Evolutionary conservation across 345 rosid species (phyloP).

Genomic region (Dipteronia dyeriana): DNA sequence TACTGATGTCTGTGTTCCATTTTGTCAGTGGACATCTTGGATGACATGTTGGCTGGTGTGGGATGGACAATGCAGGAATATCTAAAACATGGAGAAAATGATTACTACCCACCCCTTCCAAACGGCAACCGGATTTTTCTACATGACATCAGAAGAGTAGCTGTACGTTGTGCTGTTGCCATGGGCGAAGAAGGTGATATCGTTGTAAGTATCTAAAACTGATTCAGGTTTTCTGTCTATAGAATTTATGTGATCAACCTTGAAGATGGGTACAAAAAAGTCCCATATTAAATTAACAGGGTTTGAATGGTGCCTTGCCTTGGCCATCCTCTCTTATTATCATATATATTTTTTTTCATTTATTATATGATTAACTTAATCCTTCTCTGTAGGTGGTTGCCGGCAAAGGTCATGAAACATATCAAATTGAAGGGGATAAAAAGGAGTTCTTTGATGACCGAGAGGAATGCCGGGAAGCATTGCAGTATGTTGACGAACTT

Average conservation of each 20-base stretch:
- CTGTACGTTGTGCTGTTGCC: conserved; percentile 92
- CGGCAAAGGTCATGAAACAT: conserved; percentile 91
- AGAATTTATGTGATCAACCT: background rate
- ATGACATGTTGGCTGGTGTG: conserved; percentile 89
- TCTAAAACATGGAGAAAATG: conserved; percentile 82
- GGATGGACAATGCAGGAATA: conserved; percentile 97
- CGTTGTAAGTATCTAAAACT: conserved; percentile 71
- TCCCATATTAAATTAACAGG: background rate
- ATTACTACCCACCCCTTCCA: conserved; percentile 86
- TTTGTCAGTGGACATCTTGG: conserved; percentile 87
- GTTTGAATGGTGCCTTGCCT: background rate
- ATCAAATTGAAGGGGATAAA: conserved; percentile 83
- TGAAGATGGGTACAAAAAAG: background rate
- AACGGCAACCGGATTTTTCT: conserved; percentile 90
- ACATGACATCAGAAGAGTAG: conserved; percentile 88
- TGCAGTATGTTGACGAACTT: conserved; percentile 91
- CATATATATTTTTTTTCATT: background rate
- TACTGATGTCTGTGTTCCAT: conserved; percentile 18
- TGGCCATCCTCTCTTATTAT: background rate
- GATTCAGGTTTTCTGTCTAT: conserved; percentile 11
- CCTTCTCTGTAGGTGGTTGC: conserved; percentile 64
- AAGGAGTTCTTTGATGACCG: conserved; percentile 85
- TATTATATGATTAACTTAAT: conserved; percentile 19
- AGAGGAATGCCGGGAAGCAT: conserved; percentile 91
- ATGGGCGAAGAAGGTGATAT: conserved; percentile 99